A percentile compares a stretch with the other conserved stretches of the same genome.
phyloP scores from a whole-genome alignment of 163 green algal species.

The Trebouxiophyceae sp. region DNA sequence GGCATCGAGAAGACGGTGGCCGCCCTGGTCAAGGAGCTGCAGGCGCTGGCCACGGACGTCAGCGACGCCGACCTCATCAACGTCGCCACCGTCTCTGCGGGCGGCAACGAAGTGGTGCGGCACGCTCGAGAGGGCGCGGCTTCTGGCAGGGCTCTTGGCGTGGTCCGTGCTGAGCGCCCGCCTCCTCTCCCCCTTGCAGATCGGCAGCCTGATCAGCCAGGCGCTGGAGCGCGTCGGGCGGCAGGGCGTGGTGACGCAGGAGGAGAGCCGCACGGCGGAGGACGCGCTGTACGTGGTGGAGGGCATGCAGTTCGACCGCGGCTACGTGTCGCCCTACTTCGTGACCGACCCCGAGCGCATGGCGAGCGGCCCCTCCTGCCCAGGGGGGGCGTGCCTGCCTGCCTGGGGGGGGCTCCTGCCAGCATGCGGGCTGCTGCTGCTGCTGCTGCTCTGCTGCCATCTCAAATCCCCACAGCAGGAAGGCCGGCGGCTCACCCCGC shows the following conservation, averaged over 20 bases:
- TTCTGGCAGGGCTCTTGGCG: too few relatives aligned
- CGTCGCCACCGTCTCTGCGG: slow-evolving; percentile 94
- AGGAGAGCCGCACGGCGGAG: slow-evolving; percentile 94
- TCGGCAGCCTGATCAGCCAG: slow-evolving; percentile 92
- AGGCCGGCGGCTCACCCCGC: too few relatives aligned
- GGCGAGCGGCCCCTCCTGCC: too few relatives aligned
- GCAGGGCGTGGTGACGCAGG: slow-evolving; percentile 95
- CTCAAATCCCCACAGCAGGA: neutral
- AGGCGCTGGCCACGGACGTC: slow-evolving; percentile 76
- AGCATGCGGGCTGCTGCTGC: too few relatives aligned
- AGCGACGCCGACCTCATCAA: slow-evolving; percentile 86
- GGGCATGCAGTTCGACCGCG: slow-evolving; percentile 99
- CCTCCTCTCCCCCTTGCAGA: slow-evolving; percentile 37
- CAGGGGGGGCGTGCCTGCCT: too few relatives aligned
- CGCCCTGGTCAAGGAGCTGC: slow-evolving; percentile 84
- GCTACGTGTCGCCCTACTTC: slow-evolving; percentile 99
- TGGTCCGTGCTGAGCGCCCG: too few relatives aligned
- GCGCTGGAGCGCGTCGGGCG: slow-evolving; percentile 94
- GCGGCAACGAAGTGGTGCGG: slow-evolving; percentile 59
- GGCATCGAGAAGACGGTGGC: slow-evolving; percentile 97
- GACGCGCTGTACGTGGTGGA: slow-evolving; percentile 96
- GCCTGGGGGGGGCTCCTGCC: too few relatives aligned
- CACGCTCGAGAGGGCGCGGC: too few relatives aligned
- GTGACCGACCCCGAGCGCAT: slow-evolving; percentile 99
- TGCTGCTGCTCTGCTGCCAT: neutral